Percentiles rank a stretch among this genome's conserved stretches.
Evolutionary conservation across 2,329 filamentous ascomycete genomes (phyloP).

Genomic region (Neofusicoccum laricinum): DNA sequence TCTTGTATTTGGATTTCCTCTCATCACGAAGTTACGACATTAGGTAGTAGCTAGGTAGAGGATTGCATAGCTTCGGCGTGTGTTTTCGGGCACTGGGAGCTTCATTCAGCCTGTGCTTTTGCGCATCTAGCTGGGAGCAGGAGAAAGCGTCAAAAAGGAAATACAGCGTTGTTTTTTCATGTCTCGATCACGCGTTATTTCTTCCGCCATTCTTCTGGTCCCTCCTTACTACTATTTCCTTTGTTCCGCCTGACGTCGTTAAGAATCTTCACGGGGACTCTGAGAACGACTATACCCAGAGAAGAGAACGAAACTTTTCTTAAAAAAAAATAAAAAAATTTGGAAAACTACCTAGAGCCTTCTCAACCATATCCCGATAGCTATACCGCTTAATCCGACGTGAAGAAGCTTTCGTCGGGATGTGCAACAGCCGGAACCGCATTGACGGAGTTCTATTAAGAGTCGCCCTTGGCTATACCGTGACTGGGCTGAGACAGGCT

Average conservation of each 20-base stretch:
- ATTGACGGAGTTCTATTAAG: slow-evolving; percentile 11
- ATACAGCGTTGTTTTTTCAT: slow-evolving; percentile 6
- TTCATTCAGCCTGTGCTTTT: neutral
- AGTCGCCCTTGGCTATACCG: neutral
- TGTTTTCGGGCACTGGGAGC: neutral
- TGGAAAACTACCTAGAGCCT: neutral
- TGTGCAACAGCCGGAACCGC: neutral
- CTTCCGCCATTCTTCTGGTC: neutral
- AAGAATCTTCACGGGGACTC: neutral
- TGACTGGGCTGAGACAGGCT: slow-evolving; percentile 11
- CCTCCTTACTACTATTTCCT: neutral
- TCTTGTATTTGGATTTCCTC: neutral
- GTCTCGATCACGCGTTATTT: neutral
- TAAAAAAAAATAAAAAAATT: neutral
- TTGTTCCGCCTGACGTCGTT: neutral
- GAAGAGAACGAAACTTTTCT: neutral
- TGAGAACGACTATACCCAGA: neutral
- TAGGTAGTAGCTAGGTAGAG: slow-evolving; percentile 14
- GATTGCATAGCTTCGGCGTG: slow-evolving; percentile 12
- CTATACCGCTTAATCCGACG: neutral
- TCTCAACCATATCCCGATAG: neutral
- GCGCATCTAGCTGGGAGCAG: neutral
- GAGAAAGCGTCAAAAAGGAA: neutral
- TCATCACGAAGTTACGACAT: slow-evolving; percentile 11
- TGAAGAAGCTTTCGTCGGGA: neutral